Percentiles rank a stretch among this genome's conserved stretches.
Evolutionary conservation across 768 basidiomycete species (phyloP).

Genomic region (Mycena amicta): DNA sequence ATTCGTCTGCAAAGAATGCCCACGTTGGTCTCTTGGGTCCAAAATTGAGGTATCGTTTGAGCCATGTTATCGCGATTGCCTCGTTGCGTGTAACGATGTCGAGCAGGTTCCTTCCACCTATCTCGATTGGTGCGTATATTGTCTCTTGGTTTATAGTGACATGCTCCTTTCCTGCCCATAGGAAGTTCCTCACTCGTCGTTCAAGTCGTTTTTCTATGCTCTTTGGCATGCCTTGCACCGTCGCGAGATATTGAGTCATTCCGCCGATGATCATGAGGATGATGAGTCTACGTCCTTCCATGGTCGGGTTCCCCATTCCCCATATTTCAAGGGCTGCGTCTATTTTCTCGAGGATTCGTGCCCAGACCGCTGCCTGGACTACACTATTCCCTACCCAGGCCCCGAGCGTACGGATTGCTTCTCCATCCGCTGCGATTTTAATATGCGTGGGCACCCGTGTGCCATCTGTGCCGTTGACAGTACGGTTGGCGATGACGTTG

Average conservation of each 20-base stretch:
- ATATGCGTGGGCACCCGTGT: constrained; percentile 22
- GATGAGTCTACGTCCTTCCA: constrained; percentile 30
- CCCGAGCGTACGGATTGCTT: constrained; percentile 33
- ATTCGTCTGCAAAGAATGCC: background rate
- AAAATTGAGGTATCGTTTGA: background rate
- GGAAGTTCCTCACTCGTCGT: background rate
- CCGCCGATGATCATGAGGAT: constrained; percentile 24
- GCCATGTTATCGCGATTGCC: background rate
- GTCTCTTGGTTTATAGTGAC: background rate
- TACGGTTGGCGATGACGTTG: constrained; percentile 5
- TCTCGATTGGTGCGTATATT: background rate
- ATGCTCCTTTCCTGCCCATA: background rate
- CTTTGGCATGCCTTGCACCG: background rate
- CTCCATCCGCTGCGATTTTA: constrained; percentile 31
- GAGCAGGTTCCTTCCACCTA: background rate
- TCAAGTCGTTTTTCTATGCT: background rate
- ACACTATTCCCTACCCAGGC: constrained; percentile 34
- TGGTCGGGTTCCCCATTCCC: constrained; percentile 30
- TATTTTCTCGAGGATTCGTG: constrained; percentile 30
- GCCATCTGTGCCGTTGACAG: background rate
- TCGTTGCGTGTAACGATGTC: background rate
- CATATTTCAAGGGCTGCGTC: constrained; percentile 24
- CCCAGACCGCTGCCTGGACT: constrained; percentile 29
- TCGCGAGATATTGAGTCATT: background rate
- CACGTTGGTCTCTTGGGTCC: background rate